Percentiles rank a stretch among this genome's conserved stretches.
phyloP scores from a whole-genome alignment of 208 protist genomes.

The Leishmania aethiopica region DNA sequence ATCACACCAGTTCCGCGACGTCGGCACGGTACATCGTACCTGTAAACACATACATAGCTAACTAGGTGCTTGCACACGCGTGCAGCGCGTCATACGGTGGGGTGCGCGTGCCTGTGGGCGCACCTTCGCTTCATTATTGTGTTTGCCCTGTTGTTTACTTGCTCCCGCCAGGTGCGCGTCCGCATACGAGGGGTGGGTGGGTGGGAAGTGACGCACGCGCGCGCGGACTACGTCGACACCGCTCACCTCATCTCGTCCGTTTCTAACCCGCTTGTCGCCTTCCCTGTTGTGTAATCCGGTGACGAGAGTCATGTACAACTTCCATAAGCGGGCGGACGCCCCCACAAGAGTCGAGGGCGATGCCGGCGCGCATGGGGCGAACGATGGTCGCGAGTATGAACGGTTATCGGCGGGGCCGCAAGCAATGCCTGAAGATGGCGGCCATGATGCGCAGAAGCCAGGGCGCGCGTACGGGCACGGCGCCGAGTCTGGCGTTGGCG shows the following conservation, averaged over 20 bases:
- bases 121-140: constrained; percentile 1
- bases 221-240: neutral
- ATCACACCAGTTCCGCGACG: neutral
- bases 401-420: neutral
- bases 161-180: neutral
- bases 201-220: too few relatives aligned
- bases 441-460: neutral
- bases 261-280: neutral
- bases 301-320: constrained; percentile 23
- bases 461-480: neutral
- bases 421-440: neutral
- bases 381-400: neutral
- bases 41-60: neutral
- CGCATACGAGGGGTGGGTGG: neutral
- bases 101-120: neutral
- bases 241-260: neutral
- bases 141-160: neutral
- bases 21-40: neutral
- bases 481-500: neutral
- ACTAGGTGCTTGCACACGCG: neutral
- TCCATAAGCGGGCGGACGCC: constrained; percentile 20
- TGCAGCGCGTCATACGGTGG: neutral
- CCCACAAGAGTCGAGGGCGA: neutral
- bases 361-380: neutral
- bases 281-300: neutral